phyloP scores from a whole-genome alignment of 164 flowering plant species.

The Chimonanthus praecox region DNA sequence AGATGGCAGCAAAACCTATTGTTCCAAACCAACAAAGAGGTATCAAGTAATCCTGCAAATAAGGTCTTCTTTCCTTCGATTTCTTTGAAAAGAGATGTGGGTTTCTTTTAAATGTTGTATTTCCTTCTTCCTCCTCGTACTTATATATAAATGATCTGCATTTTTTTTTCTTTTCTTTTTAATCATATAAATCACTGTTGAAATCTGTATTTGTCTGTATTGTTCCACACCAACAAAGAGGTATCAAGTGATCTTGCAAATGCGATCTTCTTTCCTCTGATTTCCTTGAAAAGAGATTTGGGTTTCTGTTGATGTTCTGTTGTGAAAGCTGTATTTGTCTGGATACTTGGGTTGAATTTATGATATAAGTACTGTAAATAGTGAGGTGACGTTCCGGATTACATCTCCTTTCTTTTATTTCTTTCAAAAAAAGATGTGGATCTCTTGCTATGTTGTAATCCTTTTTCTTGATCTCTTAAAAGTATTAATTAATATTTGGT shows the following conservation, averaged over 20 bases:
- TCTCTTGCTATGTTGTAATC: no score
- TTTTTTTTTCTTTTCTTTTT: no score
- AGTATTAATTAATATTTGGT: no score
- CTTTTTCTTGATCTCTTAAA: no score
- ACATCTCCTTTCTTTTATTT: no score
- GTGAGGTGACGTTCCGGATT: no score
- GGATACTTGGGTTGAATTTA: no score
- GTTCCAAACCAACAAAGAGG: constrained; percentile 50
- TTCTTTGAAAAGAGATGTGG: neutral
- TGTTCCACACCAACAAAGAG: constrained; percentile 46
- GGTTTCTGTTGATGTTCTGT: neutral
- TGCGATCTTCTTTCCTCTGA: neutral
- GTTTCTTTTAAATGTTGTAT: neutral
- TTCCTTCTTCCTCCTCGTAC: neutral
- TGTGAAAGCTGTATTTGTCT: neutral
- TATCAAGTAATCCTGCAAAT: neutral
- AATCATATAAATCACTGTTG: neutral
- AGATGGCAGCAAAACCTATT: constrained; percentile 59
- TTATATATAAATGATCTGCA: no score
- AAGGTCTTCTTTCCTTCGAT: neutral
- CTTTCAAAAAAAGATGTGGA: no score
- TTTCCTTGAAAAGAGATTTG: neutral
- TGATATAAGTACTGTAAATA: no score
- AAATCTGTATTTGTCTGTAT: neutral
- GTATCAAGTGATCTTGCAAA: constrained; percentile 7